Evolutionary conservation across 768 basidiomycete genomes (phyloP).

Genomic region (Leucocoprinus sp.): DNA sequence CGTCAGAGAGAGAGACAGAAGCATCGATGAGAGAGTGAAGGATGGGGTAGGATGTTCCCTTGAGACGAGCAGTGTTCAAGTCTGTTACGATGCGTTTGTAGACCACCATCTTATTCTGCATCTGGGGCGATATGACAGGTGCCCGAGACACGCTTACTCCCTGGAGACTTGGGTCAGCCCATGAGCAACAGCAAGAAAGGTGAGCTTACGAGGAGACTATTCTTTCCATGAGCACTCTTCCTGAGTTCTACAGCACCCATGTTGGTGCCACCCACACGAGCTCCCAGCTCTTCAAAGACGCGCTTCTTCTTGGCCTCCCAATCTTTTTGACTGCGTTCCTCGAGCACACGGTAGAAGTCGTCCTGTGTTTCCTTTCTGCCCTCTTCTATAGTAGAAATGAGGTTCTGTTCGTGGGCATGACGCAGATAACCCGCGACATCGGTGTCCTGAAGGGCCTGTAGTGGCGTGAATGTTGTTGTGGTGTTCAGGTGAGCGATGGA

Average conservation of each 20-base stretch:
- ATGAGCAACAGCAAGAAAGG: neutral
- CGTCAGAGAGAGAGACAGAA: constrained; percentile 50
- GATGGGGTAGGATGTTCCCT: constrained; percentile 68
- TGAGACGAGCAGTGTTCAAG: constrained; percentile 65
- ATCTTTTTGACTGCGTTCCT: constrained; percentile 65
- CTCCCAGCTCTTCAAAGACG: constrained; percentile 85
- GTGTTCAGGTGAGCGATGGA: constrained; percentile 82
- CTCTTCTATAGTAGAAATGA: constrained; percentile 91
- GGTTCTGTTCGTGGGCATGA: constrained; percentile 91
- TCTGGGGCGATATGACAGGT: constrained; percentile 60
- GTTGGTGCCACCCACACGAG: constrained; percentile 48
- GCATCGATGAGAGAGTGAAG: constrained; percentile 66
- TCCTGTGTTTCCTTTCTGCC: constrained; percentile 77
- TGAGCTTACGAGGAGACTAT: constrained; percentile 39
- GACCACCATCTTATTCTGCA: constrained; percentile 94
- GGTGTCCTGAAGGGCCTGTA: constrained; percentile 91
- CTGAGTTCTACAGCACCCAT: constrained; percentile 48
- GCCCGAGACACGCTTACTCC: constrained; percentile 24
- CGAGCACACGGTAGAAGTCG: constrained; percentile 75
- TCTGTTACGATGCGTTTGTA: constrained; percentile 81
- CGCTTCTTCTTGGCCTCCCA: constrained; percentile 90
- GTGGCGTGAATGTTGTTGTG: constrained; percentile 73
- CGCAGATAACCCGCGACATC: constrained; percentile 91
- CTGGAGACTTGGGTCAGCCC: neutral
- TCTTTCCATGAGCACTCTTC: constrained; percentile 54